Evolutionary conservation across 106 monocot species (phyloP).

Genomic region (Alisma plantagoaquatica): DNA sequence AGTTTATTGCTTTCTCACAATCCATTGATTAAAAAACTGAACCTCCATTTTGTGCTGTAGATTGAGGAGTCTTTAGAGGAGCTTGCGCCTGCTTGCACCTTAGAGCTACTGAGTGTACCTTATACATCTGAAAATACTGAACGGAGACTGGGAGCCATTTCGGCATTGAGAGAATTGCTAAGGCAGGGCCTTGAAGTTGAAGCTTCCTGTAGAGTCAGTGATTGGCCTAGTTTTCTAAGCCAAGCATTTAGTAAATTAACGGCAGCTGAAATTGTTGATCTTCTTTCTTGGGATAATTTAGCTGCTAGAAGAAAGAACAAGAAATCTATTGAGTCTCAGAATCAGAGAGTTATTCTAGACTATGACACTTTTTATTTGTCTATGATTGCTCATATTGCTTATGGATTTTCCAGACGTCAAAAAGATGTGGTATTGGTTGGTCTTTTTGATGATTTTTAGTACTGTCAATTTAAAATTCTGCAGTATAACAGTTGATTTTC

Average conservation of each 20-base stretch:
- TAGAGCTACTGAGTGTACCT: conserved; percentile 67
- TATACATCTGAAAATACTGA: conserved; percentile 62
- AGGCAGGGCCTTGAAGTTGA: conserved; percentile 92
- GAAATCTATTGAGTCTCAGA: conserved; percentile 82
- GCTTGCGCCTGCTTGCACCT: conserved; percentile 91
- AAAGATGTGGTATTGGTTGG: conserved; percentile 52
- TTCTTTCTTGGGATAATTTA: conserved; percentile 75
- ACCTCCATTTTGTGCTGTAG: conserved; percentile 27
- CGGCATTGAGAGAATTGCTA: conserved; percentile 78
- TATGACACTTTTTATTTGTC: conserved; percentile 74
- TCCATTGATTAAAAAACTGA: conserved; percentile 3
- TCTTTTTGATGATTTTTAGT: background rate
- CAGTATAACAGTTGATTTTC: background rate
- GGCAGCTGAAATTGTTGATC: conserved; percentile 77
- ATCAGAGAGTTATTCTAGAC: conserved; percentile 70
- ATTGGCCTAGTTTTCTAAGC: conserved; percentile 74
- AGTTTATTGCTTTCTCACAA: background rate
- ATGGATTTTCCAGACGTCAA: conserved; percentile 80
- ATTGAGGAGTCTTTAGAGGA: conserved; percentile 96
- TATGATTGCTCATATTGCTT: conserved; percentile 81
- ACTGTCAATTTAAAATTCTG: background rate
- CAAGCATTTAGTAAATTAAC: conserved; percentile 66
- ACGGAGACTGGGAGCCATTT: conserved; percentile 63
- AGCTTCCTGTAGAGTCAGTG: conserved; percentile 77
- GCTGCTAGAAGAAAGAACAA: conserved; percentile 74